Conservation (phyloP, 176 grass and related monocot genomes). For the Carex kokanica region DNA sequence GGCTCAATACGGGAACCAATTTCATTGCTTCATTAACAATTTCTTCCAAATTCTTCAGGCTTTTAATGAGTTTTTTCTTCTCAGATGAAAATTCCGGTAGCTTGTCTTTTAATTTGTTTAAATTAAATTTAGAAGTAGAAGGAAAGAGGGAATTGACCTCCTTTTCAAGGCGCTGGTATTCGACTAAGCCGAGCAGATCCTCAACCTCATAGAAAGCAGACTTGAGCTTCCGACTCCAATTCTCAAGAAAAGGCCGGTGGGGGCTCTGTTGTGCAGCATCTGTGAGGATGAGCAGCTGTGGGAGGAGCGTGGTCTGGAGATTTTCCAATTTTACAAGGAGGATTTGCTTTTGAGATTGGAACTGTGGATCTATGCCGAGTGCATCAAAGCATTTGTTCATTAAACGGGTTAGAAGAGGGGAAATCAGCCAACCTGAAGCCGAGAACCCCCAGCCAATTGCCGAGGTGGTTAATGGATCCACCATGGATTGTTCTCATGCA, state of each 20-base stretch:
- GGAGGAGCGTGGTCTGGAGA: not conserved
- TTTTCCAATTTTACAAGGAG: not conserved
- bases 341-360: not conserved
- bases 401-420: not conserved
- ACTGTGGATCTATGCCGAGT: not conserved
- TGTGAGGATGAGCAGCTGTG: not conserved
- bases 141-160: too few relatives aligned
- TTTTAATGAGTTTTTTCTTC: slow-evolving; percentile 10
- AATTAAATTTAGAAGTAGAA: too few relatives aligned
- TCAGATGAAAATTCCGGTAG: not conserved
- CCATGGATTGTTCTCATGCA: not conserved
- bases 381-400: not conserved
- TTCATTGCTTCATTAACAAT: not conserved
- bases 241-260: too few relatives aligned
- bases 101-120: too few relatives aligned
- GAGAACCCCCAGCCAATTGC: not conserved
- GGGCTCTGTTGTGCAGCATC: not conserved
- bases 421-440: not conserved
- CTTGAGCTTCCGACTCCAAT: too few relatives aligned
- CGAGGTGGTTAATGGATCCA: too few relatives aligned
- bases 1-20: not conserved
- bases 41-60: slow-evolving; percentile 19
- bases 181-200: too few relatives aligned
- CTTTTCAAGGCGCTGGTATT: too few relatives aligned
- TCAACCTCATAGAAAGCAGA: too few relatives aligned